Percentiles rank a stretch among this genome's conserved stretches.
phyloP scores from a whole-genome alignment of 2,329 filamentous ascomycete genomes.

The Cryphonectria radicalis region DNA sequence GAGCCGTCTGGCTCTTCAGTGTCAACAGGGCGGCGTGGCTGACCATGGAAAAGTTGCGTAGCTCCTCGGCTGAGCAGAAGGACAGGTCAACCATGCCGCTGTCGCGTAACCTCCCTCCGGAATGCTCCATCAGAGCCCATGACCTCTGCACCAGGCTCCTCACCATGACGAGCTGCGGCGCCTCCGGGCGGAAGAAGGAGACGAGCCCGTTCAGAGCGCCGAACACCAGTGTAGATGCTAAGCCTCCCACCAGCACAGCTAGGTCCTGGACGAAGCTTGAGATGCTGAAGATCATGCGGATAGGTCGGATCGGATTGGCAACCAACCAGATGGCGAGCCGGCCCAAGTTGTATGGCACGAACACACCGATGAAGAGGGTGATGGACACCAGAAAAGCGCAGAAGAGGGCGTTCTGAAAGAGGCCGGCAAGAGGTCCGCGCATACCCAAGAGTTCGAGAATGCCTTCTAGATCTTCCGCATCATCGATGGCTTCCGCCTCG shows the following conservation, averaged over 20 bases:
- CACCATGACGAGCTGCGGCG: slow-evolving; percentile 23
- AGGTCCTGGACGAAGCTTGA: slow-evolving; percentile 83
- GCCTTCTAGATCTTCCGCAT: slow-evolving; percentile 93
- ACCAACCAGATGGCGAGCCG: slow-evolving; percentile 80
- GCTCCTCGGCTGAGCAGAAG: slow-evolving; percentile 60
- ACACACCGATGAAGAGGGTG: slow-evolving; percentile 83
- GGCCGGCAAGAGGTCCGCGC: slow-evolving; percentile 85
- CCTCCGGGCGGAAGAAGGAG: slow-evolving; percentile 39
- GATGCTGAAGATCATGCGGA: slow-evolving; percentile 71
- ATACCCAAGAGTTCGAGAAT: slow-evolving; percentile 96
- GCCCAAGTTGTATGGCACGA: slow-evolving; percentile 89
- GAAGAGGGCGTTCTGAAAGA: slow-evolving; percentile 95
- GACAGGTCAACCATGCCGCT: slow-evolving; percentile 56
- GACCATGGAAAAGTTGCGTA: slow-evolving; percentile 76
- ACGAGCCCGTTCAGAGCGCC: slow-evolving; percentile 46
- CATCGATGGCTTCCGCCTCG: slow-evolving; percentile 76
- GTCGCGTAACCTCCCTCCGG: slow-evolving; percentile 52
- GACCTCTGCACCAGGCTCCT: slow-evolving; percentile 36
- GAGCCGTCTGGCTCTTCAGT: slow-evolving; percentile 58
- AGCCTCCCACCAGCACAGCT: slow-evolving; percentile 66
- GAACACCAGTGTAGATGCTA: slow-evolving; percentile 46
- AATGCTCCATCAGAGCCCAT: slow-evolving; percentile 48
- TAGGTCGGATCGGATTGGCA: slow-evolving; percentile 77
- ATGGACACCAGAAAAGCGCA: slow-evolving; percentile 87
- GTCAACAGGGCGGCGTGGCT: slow-evolving; percentile 71